These are phyloP conservation scores for Cerioporus squamosus DNA, from an alignment of 1,284 basidiomycete genomes.

Conservation along the genomic window DNA sequence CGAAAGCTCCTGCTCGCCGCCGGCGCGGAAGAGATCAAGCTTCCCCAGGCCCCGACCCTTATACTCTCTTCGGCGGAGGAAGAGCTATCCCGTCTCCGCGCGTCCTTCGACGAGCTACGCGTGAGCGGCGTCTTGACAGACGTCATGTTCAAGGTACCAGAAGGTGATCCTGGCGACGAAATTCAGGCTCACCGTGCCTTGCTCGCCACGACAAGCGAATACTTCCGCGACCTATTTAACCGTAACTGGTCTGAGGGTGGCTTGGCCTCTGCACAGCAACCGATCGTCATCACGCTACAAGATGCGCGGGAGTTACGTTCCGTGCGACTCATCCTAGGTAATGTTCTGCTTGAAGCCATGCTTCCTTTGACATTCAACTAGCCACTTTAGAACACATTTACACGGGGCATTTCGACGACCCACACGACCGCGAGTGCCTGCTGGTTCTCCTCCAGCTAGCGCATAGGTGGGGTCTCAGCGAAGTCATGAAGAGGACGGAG, in stretches of 20 bases:
- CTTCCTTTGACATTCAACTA: background rate
- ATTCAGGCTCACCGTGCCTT: constrained; percentile 39
- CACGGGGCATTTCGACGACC: constrained; percentile 11
- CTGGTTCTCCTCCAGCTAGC: constrained; percentile 17
- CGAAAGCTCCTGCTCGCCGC: constrained; percentile 36
- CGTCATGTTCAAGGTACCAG: constrained; percentile 28
- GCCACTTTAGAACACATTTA: constrained; percentile 23
- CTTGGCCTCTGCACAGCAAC: constrained; percentile 19
- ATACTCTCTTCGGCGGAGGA: constrained; percentile 20
- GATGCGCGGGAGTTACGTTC: constrained; percentile 19
- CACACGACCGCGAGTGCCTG: constrained; percentile 11
- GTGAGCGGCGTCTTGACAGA: constrained; percentile 33
- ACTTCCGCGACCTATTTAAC: constrained; percentile 37
- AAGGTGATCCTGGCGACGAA: constrained; percentile 7
- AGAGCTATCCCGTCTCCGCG: constrained; percentile 24
- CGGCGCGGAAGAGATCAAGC: constrained; percentile 35
- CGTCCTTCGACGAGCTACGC: constrained; percentile 35
- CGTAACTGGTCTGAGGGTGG: constrained; percentile 27
- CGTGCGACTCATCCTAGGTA: constrained; percentile 2
- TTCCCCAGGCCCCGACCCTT: constrained; percentile 11
- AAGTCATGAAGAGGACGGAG: constrained; percentile 10
- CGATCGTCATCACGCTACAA: constrained; percentile 24
- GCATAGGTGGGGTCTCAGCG: constrained; percentile 15
- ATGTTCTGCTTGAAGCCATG: background rate
- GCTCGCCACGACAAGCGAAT: constrained; percentile 34